Percentiles rank a stretch among this genome's conserved stretches.
Conservation (phyloP, 2,329 filamentous ascomycete genomes). For the Endocalyx cinctus region DNA sequence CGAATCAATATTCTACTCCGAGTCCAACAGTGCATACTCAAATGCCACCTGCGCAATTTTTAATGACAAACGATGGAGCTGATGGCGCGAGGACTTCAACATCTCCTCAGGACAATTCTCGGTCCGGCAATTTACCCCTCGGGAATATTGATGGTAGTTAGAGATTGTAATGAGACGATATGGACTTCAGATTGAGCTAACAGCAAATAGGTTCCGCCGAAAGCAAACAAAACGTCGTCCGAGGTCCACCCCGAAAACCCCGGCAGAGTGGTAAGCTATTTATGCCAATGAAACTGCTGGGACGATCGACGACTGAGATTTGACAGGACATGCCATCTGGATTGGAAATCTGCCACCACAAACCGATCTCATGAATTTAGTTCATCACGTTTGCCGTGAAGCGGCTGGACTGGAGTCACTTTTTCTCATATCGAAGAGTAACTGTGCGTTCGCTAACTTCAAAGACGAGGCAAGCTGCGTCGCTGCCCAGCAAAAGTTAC, state of each 20-base stretch:
- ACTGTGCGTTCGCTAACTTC: slow-evolving; percentile 96
- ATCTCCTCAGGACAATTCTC: slow-evolving; percentile 15
- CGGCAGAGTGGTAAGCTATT: slow-evolving; percentile 54
- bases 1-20: slow-evolving; percentile 32
- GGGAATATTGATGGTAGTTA: too few relatives aligned
- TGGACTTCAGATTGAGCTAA: too few relatives aligned
- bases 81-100: slow-evolving; percentile 14
- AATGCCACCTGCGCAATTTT: slow-evolving; percentile 30
- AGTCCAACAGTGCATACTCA: slow-evolving; percentile 27
- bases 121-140: too few relatives aligned
- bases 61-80: slow-evolving; percentile 22
- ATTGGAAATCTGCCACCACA: slow-evolving; percentile 89
- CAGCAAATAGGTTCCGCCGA: slow-evolving; percentile 28
- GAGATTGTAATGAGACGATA: too few relatives aligned
- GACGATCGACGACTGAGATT: slow-evolving; percentile 8
- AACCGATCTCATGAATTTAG: slow-evolving; percentile 76
- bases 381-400: slow-evolving; percentile 82
- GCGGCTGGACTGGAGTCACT: slow-evolving; percentile 78
- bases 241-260: slow-evolving; percentile 52
- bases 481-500: slow-evolving; percentile 75
- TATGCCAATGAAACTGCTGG: slow-evolving; percentile 8
- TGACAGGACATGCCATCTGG: slow-evolving; percentile 80
- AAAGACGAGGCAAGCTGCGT: slow-evolving; percentile 72
- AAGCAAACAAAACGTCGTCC: slow-evolving; percentile 38
- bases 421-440: slow-evolving; percentile 94